These are phyloP conservation scores for Kwoniella shivajii DNA, from an alignment of 1,284 basidiomycete species.

Conservation along the genomic window DNA sequence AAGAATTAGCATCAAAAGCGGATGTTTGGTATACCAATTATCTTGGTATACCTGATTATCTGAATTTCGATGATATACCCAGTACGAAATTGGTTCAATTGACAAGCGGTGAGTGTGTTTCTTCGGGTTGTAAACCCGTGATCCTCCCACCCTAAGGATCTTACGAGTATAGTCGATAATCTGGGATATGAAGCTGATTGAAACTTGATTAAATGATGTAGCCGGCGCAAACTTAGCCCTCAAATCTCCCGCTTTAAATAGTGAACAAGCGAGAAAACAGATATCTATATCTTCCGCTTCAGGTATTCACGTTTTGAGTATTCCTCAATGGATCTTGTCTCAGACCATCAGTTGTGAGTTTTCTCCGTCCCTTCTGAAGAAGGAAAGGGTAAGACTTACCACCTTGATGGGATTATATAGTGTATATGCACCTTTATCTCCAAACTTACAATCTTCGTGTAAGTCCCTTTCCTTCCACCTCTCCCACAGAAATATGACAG, in stretches of 20 bases:
- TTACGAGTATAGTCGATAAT: not conserved
- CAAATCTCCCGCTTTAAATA: conserved; percentile 26
- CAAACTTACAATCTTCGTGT: conserved; percentile 18
- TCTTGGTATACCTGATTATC: conserved; percentile 26
- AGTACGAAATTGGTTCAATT: conserved; percentile 45
- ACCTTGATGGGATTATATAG: not conserved
- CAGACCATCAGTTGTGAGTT: conserved; percentile 40
- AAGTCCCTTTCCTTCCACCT: not conserved
- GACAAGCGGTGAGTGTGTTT: conserved; percentile 30
- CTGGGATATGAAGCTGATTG: not conserved
- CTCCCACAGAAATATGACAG: not conserved
- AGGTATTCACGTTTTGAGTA: conserved; percentile 48
- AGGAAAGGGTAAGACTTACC: not conserved
- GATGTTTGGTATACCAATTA: conserved; percentile 40
- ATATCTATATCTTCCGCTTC: conserved; percentile 40
- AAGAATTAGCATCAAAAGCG: conserved; percentile 22
- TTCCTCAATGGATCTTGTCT: conserved; percentile 49
- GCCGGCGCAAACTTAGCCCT: conserved; percentile 46
- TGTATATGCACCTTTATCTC: conserved; percentile 14
- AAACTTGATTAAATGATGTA: conserved; percentile 2
- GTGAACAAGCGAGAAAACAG: conserved; percentile 30
- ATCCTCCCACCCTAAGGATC: too few species aligned
- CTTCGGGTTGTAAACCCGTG: not conserved
- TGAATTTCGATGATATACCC: conserved; percentile 27
- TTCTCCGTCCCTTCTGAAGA: too few species aligned